Conservation (phyloP, 2,329 filamentous ascomycete species). For the Saccharata proteae region DNA sequence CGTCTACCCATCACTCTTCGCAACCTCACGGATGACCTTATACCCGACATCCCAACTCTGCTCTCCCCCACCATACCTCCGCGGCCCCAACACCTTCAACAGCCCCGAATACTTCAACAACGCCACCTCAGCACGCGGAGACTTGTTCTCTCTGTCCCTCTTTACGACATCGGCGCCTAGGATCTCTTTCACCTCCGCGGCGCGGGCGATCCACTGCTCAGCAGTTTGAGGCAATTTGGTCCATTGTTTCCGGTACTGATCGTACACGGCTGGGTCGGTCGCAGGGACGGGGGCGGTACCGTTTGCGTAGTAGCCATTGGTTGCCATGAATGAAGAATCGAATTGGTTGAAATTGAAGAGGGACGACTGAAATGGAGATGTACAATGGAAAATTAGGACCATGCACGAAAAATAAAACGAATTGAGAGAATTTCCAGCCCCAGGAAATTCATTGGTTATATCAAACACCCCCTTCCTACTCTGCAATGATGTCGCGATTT, state of each 20-base stretch:
- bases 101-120: slow-evolving; percentile 41
- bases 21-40: slow-evolving; percentile 48
- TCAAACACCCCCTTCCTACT: too few species aligned
- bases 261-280: slow-evolving; percentile 30
- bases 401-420: too few species aligned
- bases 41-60: slow-evolving; percentile 45
- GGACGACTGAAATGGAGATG: too few species aligned
- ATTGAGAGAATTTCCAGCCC: too few species aligned
- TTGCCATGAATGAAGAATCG: neutral
- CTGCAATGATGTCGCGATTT: too few species aligned
- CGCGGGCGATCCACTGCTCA: slow-evolving; percentile 36
- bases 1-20: slow-evolving; percentile 47
- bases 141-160: slow-evolving; percentile 40
- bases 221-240: slow-evolving; percentile 26
- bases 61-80: slow-evolving; percentile 40
- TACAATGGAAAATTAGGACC: too few species aligned
- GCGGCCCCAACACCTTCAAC: slow-evolving; percentile 38
- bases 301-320: slow-evolving; percentile 1
- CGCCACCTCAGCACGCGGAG: slow-evolving; percentile 38
- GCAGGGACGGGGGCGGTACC: slow-evolving; percentile 1
- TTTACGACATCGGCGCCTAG: slow-evolving; percentile 35
- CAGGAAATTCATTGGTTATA: too few species aligned
- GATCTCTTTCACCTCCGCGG: slow-evolving; percentile 37
- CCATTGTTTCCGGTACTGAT: slow-evolving; percentile 26
- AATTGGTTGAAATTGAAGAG: neutral